These are phyloP conservation scores for Cryptosporidium andersoni DNA, from an alignment of 169 alveolate genomes.

Conservation along the genomic window DNA sequence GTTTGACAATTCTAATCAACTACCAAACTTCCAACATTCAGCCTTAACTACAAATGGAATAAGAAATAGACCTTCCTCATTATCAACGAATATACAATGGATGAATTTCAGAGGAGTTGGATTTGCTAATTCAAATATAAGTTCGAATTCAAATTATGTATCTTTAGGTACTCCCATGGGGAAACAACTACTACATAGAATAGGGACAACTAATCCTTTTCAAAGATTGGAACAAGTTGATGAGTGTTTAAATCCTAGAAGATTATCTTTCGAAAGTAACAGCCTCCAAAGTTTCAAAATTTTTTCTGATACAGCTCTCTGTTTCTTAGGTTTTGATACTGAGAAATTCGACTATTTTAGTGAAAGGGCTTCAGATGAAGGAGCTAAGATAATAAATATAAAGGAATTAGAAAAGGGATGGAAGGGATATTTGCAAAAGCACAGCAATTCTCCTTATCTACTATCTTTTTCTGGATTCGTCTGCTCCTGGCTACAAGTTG, in stretches of 20 bases:
- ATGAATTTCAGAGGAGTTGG: slow-evolving; percentile 49
- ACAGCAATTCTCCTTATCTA: not conserved
- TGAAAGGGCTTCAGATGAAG: slow-evolving; percentile 58
- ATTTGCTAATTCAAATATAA: slow-evolving; percentile 1
- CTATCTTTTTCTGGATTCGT: slow-evolving; percentile 13
- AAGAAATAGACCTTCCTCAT: slow-evolving; percentile 39
- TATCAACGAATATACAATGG: slow-evolving; percentile 36
- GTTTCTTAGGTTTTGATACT: slow-evolving; percentile 58
- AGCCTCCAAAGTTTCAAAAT: not conserved
- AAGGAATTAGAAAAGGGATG: slow-evolving; percentile 19
- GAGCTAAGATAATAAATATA: slow-evolving; percentile 36
- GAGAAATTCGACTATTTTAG: slow-evolving; percentile 55
- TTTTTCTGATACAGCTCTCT: slow-evolving; percentile 51
- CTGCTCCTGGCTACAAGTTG: slow-evolving; percentile 54
- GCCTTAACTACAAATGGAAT: slow-evolving; percentile 10
- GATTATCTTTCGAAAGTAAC: not conserved
- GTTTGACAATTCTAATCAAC: slow-evolving; percentile 3
- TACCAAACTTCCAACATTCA: not conserved
- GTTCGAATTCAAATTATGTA: slow-evolving; percentile 26
- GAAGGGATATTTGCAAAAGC: not conserved
- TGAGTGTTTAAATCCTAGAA: not conserved
- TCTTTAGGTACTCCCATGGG: slow-evolving; percentile 68
- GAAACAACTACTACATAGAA: slow-evolving; percentile 44
- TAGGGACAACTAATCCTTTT: slow-evolving; percentile 49
- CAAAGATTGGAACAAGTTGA: slow-evolving; percentile 25